Evolutionary conservation across 805 yeast genomes (phyloP).

Genomic region (Metschnikowia drakensbergensis): DNA sequence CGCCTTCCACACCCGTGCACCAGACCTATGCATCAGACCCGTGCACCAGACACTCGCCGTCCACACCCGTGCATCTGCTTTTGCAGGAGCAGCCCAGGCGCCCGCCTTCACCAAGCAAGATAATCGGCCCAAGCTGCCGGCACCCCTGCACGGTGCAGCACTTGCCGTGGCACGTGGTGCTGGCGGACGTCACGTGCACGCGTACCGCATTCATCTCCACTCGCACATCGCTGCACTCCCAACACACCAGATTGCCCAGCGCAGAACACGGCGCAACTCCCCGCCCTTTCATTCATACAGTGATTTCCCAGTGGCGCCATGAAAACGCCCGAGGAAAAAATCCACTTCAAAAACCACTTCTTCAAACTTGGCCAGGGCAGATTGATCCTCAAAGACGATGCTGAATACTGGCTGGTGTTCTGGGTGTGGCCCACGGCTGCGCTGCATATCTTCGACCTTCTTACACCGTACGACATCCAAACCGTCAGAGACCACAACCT

Average conservation of each 20-base stretch:
- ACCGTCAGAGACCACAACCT: constrained; percentile 55
- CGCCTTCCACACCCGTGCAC: too few species aligned
- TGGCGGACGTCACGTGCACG: background rate
- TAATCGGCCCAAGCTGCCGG: too few species aligned
- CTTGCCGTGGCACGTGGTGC: too few species aligned
- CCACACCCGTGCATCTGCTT: too few species aligned
- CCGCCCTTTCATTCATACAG: background rate
- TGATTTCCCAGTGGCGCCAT: constrained; percentile 31
- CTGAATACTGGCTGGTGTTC: constrained; percentile 29
- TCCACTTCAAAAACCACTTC: constrained; percentile 57
- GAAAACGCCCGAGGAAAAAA: constrained; percentile 74
- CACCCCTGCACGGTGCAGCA: too few species aligned
- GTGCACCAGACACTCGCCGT: too few species aligned
- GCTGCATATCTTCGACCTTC: constrained; percentile 53
- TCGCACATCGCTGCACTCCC: background rate
- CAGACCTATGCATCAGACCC: too few species aligned
- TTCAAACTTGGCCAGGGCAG: constrained; percentile 50
- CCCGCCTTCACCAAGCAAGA: too few species aligned
- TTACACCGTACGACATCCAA: constrained; percentile 57
- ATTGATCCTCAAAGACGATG: constrained; percentile 24
- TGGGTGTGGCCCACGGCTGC: constrained; percentile 44
- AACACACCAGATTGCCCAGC: background rate
- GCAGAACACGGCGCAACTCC: background rate
- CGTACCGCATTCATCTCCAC: background rate
- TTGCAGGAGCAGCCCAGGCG: too few species aligned